A percentile compares a stretch with the other conserved stretches of the same genome.
Evolutionary conservation across 768 basidiomycete genomes (phyloP).

Genomic region (Amylocystis lapponica): DNA sequence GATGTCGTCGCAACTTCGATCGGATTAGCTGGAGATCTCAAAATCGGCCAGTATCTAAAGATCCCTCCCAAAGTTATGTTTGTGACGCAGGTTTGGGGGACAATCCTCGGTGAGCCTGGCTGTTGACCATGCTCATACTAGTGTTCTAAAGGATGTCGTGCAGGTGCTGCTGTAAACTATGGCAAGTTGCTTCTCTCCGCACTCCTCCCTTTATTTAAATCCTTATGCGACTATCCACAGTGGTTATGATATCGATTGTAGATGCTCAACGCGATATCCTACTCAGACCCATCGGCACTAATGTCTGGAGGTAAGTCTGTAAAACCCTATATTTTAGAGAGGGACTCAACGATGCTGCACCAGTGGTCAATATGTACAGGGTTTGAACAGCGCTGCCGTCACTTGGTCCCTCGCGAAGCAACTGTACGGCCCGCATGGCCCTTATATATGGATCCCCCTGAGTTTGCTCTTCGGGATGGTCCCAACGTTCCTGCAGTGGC

Average conservation of each 20-base stretch:
- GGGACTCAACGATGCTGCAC: not conserved
- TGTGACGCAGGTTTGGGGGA: conserved; percentile 60
- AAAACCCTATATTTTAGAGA: too few relatives aligned
- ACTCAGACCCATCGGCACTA: conserved; percentile 46
- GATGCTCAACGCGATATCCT: conserved; percentile 49
- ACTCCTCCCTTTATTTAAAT: not conserved
- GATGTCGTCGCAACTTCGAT: conserved; percentile 53
- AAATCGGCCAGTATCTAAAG: conserved; percentile 55
- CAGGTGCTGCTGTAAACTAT: conserved; percentile 31
- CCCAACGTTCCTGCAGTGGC: conserved; percentile 47
- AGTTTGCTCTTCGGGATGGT: conserved; percentile 48
- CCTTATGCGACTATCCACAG: conserved; percentile 18
- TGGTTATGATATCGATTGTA: conserved; percentile 55
- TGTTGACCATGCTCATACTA: too few relatives aligned
- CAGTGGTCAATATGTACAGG: conserved; percentile 45
- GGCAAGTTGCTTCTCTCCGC: too few relatives aligned
- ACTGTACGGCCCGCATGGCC: conserved; percentile 47
- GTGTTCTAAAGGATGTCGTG: not conserved
- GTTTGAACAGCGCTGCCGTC: conserved; percentile 50
- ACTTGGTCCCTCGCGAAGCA: conserved; percentile 62
- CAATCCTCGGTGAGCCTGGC: conserved; percentile 39
- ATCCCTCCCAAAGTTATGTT: conserved; percentile 66
- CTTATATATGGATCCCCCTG: conserved; percentile 53
- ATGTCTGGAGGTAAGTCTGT: conserved; percentile 44
- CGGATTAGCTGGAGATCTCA: conserved; percentile 47